Conservation (phyloP, 176 grass and related monocot species). For the Oryza officinalis region DNA sequence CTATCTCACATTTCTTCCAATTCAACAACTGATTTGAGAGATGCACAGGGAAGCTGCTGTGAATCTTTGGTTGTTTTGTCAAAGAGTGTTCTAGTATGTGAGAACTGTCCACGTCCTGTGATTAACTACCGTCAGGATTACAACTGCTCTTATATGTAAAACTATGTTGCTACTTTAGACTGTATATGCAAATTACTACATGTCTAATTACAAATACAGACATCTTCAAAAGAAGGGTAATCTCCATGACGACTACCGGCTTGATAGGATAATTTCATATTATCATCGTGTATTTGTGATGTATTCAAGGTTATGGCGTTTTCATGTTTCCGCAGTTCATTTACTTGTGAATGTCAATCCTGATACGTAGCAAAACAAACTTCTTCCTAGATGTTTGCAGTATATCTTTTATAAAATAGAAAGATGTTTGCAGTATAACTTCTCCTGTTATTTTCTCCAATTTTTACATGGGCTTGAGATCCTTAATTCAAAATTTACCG, state of each 20-base stretch:
- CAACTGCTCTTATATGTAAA: not conserved
- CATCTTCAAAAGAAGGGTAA: not conserved
- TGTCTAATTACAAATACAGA: not conserved
- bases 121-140: not conserved
- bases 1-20: not conserved
- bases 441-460: not conserved
- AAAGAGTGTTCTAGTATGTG: not conserved
- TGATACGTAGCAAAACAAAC: not conserved
- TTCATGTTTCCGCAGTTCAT: not conserved
- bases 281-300: not conserved
- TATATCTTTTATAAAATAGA: too few relatives aligned
- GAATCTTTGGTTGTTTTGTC: not conserved
- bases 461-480: conserved; percentile 30
- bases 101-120: not conserved
- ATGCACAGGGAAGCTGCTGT: not conserved
- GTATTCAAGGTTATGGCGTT: not conserved
- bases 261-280: not conserved
- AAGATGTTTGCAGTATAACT: conserved; percentile 10
- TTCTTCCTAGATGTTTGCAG: not conserved
- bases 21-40: not conserved
- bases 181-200: not conserved
- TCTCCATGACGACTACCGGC: not conserved
- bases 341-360: not conserved
- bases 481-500: conserved; percentile 48
- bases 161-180: not conserved